A percentile compares a stretch with the other conserved stretches of the same genome.
phyloP scores from a whole-genome alignment of 805 yeast species.

The Ogataea zsoltii region DNA sequence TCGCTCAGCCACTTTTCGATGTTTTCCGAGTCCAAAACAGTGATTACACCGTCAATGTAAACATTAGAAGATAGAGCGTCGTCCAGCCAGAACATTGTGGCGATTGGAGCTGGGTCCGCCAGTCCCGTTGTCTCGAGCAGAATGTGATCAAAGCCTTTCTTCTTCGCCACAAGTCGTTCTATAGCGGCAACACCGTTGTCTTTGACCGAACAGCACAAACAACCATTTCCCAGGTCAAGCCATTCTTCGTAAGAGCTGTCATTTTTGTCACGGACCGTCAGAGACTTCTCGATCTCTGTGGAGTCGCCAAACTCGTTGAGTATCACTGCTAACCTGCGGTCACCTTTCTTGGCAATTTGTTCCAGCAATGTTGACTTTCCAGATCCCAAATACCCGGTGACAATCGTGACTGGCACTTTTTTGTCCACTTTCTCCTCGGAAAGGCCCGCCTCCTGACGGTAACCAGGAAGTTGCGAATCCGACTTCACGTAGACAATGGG shows the following conservation, averaged over 20 bases:
- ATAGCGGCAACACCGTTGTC: constrained; percentile 95
- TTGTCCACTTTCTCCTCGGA: constrained; percentile 24
- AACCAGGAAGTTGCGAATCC: neutral
- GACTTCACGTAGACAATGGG: constrained; percentile 27
- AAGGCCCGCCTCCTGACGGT: constrained; percentile 20
- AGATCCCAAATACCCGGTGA: constrained; percentile 93
- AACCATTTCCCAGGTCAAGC: constrained; percentile 96
- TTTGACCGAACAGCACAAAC: constrained; percentile 93
- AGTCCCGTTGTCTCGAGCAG: constrained; percentile 92
- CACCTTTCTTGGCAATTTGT: constrained; percentile 67
- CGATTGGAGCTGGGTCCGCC: constrained; percentile 98
- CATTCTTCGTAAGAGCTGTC: constrained; percentile 76
- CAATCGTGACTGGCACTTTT: constrained; percentile 86
- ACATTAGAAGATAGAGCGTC: constrained; percentile 82
- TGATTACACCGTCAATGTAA: constrained; percentile 86
- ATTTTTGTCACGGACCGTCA: constrained; percentile 61
- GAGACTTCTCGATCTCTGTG: constrained; percentile 81
- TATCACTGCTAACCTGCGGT: constrained; percentile 80
- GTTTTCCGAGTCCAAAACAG: constrained; percentile 79
- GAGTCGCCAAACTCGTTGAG: constrained; percentile 93
- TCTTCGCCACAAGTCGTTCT: constrained; percentile 76
- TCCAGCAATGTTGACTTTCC: constrained; percentile 90
- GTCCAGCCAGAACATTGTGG: constrained; percentile 97
- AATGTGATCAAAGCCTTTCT: constrained; percentile 78
- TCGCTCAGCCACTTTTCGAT: constrained; percentile 69